Conservation (phyloP, 1,139 yeast species). For the Scheffersomyces illinoinensis region DNA sequence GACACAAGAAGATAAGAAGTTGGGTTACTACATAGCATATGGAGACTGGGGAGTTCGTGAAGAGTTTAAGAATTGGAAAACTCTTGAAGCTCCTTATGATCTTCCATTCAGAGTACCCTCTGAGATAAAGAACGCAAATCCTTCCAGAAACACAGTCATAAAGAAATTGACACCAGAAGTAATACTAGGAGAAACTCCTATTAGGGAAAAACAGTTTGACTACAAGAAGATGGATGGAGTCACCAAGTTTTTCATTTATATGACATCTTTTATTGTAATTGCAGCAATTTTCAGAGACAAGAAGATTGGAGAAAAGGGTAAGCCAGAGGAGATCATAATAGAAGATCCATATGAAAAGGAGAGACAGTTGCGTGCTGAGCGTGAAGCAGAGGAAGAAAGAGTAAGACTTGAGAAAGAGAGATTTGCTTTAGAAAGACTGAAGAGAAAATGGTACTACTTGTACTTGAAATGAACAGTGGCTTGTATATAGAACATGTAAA, state of each 20-base stretch:
- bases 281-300: slow-evolving; percentile 53
- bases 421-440: slow-evolving; percentile 4
- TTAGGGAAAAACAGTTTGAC: slow-evolving; percentile 51
- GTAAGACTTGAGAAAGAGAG: background rate
- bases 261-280: slow-evolving; percentile 41
- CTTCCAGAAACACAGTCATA: slow-evolving; percentile 23
- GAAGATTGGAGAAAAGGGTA: slow-evolving; percentile 49
- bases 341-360: slow-evolving; percentile 38
- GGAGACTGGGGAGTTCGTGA: slow-evolving; percentile 69
- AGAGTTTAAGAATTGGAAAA: slow-evolving; percentile 48
- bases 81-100: slow-evolving; percentile 48
- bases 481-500: background rate
- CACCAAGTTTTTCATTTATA: slow-evolving; percentile 52
- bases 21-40: slow-evolving; percentile 59
- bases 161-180: slow-evolving; percentile 36
- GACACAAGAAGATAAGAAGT: slow-evolving; percentile 43
- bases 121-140: slow-evolving; percentile 20
- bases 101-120: slow-evolving; percentile 55
- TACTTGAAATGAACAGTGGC: slow-evolving; percentile 31
- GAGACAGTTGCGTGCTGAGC: slow-evolving; percentile 19
- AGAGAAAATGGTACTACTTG: slow-evolving; percentile 29
- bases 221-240: slow-evolving; percentile 55
- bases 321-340: slow-evolving; percentile 40
- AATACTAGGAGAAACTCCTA: slow-evolving; percentile 47
- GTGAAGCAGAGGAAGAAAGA: slow-evolving; percentile 13